Base-by-base conservation (phyloP, 1,284 basidiomycete genomes). In the Schizophyllum amplum region DNA sequence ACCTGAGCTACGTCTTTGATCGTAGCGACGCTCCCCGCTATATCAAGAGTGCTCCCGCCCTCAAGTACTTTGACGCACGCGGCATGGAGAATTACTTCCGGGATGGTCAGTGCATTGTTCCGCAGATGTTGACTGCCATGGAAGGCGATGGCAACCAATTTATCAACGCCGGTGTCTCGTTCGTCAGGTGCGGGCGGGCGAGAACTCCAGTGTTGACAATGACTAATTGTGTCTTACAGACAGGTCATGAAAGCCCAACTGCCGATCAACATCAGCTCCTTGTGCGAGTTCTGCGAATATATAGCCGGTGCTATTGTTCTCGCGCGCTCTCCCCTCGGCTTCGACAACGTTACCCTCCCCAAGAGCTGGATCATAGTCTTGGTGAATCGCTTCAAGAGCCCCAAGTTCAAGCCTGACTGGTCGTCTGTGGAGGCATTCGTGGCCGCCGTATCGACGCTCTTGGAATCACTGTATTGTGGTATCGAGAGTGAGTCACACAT, bases 211-310 rank as follows among this genome's bases (percentile, higher is more conserved):
- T n/a, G n/a, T n/a, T n/a, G n/a, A n/a, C 57, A 53, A 65, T 69
- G 52, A 61, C 47, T 51, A n/a, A 4, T n/a, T 42, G 24, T 55
- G 33, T 42, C 26, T 46, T 26, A 0, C 53, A 27, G 82, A n/a
- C 73, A 78, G 55, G 58, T 82, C 13, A 26, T 80, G 3, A 61
- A 71, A 0, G 63, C 62, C 0, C 55, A 54, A 4, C 52, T 76
- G 0, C 61, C 58, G 3, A 65, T 81, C 20, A 69, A 80, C 55
- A 64, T 77, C 22, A 72, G 68, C 6, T 67, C 75, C 1, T 62
- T 82, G 1, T 81, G 79, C 55, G 74, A 79, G 52, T 64, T 75
- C 26, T 57, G 79, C 33, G 82, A 83, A 50, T 64, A 68, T 22
- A 61, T 81, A 0, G 69, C 72, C 42, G 68, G 69, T 1, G 69